Percentiles rank a stretch among this genome's conserved stretches.
These are phyloP conservation scores for Colletotrichum aenigma DNA, from an alignment of 2,329 filamentous ascomycete species.

Conservation along the genomic window DNA sequence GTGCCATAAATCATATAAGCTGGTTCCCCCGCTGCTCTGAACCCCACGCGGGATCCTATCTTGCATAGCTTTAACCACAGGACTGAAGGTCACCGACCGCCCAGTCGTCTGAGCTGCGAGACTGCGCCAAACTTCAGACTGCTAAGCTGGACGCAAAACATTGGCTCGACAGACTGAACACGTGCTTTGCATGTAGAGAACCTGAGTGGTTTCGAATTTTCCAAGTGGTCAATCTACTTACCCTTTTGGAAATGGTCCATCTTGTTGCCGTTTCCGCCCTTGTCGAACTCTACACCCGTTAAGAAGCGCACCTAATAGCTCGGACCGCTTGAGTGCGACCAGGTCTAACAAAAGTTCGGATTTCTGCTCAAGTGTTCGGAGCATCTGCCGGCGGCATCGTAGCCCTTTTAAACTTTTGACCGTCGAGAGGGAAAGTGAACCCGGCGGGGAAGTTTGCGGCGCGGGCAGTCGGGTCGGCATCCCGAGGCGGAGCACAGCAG, in stretches of 20 bases:
- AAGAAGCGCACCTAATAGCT: background rate
- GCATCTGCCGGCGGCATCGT: background rate
- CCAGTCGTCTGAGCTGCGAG: background rate
- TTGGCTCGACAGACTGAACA: background rate
- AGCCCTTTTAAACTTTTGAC: background rate
- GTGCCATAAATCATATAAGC: background rate
- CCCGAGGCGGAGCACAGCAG: background rate
- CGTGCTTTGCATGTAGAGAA: background rate
- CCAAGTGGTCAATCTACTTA: background rate
- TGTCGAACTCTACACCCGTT: background rate
- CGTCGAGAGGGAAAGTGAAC: background rate
- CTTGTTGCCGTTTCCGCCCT: background rate
- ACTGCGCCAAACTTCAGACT: background rate
- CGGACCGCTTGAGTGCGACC: background rate
- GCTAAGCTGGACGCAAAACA: background rate
- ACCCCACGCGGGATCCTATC: background rate
- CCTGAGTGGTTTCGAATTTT: background rate
- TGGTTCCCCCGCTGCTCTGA: background rate
- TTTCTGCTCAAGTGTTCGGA: background rate
- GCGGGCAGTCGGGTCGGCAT: background rate
- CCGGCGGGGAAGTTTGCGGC: background rate
- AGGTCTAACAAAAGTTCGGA: conserved; percentile 28
- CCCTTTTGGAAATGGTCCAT: background rate
- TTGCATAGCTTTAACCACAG: background rate
- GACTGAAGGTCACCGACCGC: background rate